These are phyloP conservation scores for Tephrocybe sp. DNA, from an alignment of 768 basidiomycete genomes.

Conservation along the genomic window DNA sequence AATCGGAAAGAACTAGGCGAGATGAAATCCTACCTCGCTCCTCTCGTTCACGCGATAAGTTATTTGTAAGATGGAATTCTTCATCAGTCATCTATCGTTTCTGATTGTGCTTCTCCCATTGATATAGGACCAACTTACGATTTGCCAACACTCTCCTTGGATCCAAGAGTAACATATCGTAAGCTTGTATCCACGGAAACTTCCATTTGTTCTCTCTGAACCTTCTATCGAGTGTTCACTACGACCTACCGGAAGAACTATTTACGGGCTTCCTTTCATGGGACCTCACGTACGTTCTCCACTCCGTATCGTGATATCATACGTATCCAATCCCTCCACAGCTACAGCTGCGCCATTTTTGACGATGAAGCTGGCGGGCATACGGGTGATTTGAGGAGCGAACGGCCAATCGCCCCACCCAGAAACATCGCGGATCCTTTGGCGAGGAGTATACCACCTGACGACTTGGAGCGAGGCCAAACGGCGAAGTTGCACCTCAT, in stretches of 20 bases:
- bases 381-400: constrained; percentile 7
- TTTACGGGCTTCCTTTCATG: constrained; percentile 11
- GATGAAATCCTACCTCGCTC: constrained; percentile 4
- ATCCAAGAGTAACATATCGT: constrained; percentile 12
- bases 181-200: not conserved
- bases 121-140: constrained; percentile 7
- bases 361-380: constrained; percentile 9
- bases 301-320: not conserved
- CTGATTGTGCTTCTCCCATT: not conserved
- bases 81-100: not conserved
- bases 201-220: not conserved
- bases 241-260: constrained; percentile 3
- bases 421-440: constrained; percentile 2
- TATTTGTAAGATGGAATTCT: not conserved
- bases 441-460: constrained; percentile 1
- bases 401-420: constrained; percentile 8
- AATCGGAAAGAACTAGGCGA: constrained; percentile 7
- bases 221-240: constrained; percentile 3
- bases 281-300: constrained; percentile 9
- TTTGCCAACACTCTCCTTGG: constrained; percentile 10
- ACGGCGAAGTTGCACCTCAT: constrained; percentile 13
- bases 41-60: constrained; percentile 2
- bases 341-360: constrained; percentile 12
- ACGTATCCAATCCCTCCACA: not conserved
- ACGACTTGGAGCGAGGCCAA: constrained; percentile 12